phyloP scores from a whole-genome alignment of 1,139 yeast genomes.

The Starmera stellimalicola region DNA sequence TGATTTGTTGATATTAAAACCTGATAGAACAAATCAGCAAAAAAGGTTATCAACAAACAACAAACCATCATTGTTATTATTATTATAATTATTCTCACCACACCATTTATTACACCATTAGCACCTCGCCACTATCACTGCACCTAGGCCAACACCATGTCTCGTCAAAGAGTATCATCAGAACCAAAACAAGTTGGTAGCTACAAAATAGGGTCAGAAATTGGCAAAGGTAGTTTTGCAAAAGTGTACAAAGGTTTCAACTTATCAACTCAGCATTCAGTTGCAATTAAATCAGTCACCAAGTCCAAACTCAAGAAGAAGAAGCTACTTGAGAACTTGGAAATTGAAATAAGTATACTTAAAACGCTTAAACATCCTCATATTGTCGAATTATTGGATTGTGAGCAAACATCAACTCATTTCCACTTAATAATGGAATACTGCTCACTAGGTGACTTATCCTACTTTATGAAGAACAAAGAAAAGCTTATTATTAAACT shows the following conservation, averaged over 20 bases:
- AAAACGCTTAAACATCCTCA: slow-evolving; percentile 88
- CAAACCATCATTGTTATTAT: no score
- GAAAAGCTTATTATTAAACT: slow-evolving; percentile 64
- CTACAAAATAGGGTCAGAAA: slow-evolving; percentile 58
- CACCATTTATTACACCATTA: no score
- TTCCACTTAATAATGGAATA: slow-evolving; percentile 95
- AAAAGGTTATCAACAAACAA: no score
- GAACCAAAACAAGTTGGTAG: slow-evolving; percentile 27
- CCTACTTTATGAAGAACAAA: slow-evolving; percentile 73
- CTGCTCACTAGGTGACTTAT: slow-evolving; percentile 89
- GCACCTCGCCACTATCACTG: no score
- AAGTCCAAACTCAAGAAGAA: slow-evolving; percentile 76
- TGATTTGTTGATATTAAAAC: no score
- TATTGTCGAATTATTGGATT: slow-evolving; percentile 78
- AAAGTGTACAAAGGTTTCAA: slow-evolving; percentile 70
- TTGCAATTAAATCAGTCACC: slow-evolving; percentile 84
- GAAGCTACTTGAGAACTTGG: slow-evolving; percentile 81
- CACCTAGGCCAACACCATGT: neutral
- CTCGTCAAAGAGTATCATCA: slow-evolving; percentile 1
- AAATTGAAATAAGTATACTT: slow-evolving; percentile 79
- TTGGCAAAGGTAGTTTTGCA: slow-evolving; percentile 94
- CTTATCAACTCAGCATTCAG: slow-evolving; percentile 42
- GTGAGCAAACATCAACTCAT: slow-evolving; percentile 67
- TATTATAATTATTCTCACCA: no score
- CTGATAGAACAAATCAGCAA: no score